Evolutionary conservation across 495 filamentous ascomycete species (phyloP), one percentile per base, ranked within the genome.

Genomic region (Penicillium atrosanguineum): DNA sequence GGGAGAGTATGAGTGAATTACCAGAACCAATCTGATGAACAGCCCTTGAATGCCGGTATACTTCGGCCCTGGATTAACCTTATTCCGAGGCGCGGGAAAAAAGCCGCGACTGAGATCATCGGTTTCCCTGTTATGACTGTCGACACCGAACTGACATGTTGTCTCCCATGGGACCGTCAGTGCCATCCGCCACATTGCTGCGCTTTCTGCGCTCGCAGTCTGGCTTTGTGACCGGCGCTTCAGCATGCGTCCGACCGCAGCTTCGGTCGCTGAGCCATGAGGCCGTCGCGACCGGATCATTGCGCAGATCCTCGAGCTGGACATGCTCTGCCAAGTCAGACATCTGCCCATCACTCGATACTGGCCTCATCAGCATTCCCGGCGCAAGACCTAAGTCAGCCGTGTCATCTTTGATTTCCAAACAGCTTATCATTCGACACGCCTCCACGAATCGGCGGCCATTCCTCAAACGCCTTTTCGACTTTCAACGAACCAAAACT

Each of bases 191-290:
- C 40, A 72, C 74, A 29, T 71, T 87, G 8, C 72, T 89, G 53
- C 80, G 77, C 34, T 88, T 84, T 52, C 71, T 89, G 37, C 79
- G 79, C 46, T 75, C 74, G 31, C 85, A 88, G 65, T 78, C 82
- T 21, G 80, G 84, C 48, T 79, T 83, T 69, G 75, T 64, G 25
- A 60, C 71, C 12, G 77, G 71, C 56, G 64, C 75, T 50, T 69
- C 67, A 50, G 39, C 52, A 49, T 67, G 69, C 55, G 48, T 52
- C 45, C 56, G 51, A 53, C 45, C 59, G 6, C 50, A 45, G 45
- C 38, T 47, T 19, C 46, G 55, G 23, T 25, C 53, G 12, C 46
- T 31, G 18, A 39, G 44, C 31, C 51, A 50, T 45, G 48, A 52
- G 31, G 31, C 47, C 19, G 48, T 62, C 44, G 46, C 56, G 46